phyloP scores from a whole-genome alignment of 306 rosid genomes.

The Quercus parvula region DNA sequence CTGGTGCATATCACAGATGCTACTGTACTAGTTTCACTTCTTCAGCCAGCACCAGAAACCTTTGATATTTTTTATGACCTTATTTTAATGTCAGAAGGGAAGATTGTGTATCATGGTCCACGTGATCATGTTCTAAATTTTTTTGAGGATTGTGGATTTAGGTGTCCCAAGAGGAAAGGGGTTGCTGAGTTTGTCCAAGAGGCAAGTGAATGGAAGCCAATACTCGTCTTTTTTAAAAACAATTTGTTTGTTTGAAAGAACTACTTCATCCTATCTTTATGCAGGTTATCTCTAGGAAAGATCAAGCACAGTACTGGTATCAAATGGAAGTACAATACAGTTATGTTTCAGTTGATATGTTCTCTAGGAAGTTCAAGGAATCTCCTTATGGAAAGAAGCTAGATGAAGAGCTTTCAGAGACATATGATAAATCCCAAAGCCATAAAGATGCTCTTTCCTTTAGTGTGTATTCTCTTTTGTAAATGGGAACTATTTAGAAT shows the following conservation, averaged over 20 bases:
- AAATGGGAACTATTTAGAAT: constrained; percentile 46
- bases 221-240: neutral
- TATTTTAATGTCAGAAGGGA: constrained; percentile 39
- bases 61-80: constrained; percentile 51
- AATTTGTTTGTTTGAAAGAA: neutral
- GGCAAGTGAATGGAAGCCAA: neutral
- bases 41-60: constrained; percentile 54
- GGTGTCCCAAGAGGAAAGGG: constrained; percentile 47
- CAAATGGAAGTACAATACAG: constrained; percentile 3
- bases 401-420: constrained; percentile 20
- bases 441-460: constrained; percentile 20
- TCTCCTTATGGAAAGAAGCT: constrained; percentile 33
- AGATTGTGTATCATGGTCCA: constrained; percentile 47
- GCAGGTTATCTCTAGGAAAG: constrained; percentile 20
- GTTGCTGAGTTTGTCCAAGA: constrained; percentile 20
- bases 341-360: constrained; percentile 27
- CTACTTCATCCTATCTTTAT: neutral
- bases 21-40: constrained; percentile 43
- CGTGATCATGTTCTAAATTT: constrained; percentile 34
- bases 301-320: constrained; percentile 47
- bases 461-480: constrained; percentile 23
- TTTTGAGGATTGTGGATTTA: constrained; percentile 46
- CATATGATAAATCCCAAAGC: constrained; percentile 23
- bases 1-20: constrained; percentile 4
- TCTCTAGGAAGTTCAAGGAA: constrained; percentile 29